phyloP scores from a whole-genome alignment of 768 basidiomycete species.

The Cytidiella melzeri region DNA sequence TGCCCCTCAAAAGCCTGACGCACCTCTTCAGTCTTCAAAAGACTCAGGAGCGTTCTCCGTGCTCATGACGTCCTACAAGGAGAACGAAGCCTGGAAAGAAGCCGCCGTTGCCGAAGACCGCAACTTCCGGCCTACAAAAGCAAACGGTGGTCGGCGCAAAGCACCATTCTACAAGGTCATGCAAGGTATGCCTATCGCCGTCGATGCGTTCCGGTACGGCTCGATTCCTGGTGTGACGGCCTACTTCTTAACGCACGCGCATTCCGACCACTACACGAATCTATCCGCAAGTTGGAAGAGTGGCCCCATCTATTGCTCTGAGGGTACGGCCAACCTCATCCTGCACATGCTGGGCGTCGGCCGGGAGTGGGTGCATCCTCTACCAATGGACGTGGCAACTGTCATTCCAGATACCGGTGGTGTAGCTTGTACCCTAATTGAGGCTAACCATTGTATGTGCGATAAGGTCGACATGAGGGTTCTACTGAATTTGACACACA shows the following conservation, averaged over 20 bases:
- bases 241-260: conserved; percentile 96
- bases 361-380: conserved; percentile 79
- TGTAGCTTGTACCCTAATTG: conserved; percentile 88
- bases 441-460: conserved; percentile 90
- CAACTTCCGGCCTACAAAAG: conserved; percentile 39
- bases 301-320: conserved; percentile 95
- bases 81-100: conserved; percentile 82
- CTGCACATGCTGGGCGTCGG: conserved; percentile 88
- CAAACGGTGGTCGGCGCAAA: conserved; percentile 50
- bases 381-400: conserved; percentile 75
- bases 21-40: background rate
- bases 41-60: conserved; percentile 52
- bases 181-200: conserved; percentile 96
- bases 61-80: conserved; percentile 85
- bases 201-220: conserved; percentile 96
- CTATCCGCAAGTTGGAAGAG: conserved; percentile 81
- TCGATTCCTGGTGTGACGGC: conserved; percentile 83
- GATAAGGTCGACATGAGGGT: too few species aligned
- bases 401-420: conserved; percentile 78
- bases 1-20: background rate
- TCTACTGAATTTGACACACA: too few species aligned
- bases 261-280: conserved; percentile 96
- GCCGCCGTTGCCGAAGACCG: conserved; percentile 50
- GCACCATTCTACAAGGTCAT: conserved; percentile 96
- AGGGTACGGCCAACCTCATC: conserved; percentile 88